Base-by-base conservation (phyloP, 108 stramenopile genomes). In the Pinguiococcus pyrenoidosus region DNA sequence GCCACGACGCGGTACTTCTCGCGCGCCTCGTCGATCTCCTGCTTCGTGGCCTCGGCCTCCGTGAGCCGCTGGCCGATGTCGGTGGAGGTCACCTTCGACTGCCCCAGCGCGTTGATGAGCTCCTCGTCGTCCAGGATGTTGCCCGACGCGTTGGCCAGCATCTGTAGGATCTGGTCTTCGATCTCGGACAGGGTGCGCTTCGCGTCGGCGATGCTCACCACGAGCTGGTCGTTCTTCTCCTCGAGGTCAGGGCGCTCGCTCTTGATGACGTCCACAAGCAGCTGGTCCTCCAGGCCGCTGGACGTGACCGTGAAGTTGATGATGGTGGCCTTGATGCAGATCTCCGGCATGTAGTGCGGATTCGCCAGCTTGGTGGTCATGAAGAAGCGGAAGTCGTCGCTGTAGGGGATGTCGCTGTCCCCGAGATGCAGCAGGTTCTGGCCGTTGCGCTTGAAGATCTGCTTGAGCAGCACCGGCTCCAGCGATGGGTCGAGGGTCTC, bases 291-390 rank as follows among this genome's bases (percentile, higher is more conserved):
- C 21, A 74, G 67, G 0, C 73, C 73, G 6, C 37, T 49, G 42
- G 57, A 54, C 3, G 73, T 74, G 14, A 74, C 73, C 1, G 73
- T 74, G 34, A 74, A 71, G 49, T 74, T 74, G 46, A 74, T 68
- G 9, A 74, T 62, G 9, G 73, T 74, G 12, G 72, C 73, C 66
- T 73, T 67, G 21, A 67, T 56, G 51, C 51, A 59, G 21, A 61
- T 45, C 32, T 67, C 65, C 10, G 65, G 65, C 59, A 67, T 56
- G 50, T 67, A 67, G 34, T 67, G 65, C 27, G 65, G 65, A 36
- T 67, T 67, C n/a, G 65, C 57, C 42, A 67, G 35, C 39, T 60
- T 59, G 16, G 65, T 67, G 10, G 65, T 67, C 37, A 67, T 67
- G 32, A 59, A 54, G 33, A 67, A 53, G 21, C 29, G 32, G 37